Conservation (phyloP, 78 protist genomes). For the Monosiga brevicollis region DNA sequence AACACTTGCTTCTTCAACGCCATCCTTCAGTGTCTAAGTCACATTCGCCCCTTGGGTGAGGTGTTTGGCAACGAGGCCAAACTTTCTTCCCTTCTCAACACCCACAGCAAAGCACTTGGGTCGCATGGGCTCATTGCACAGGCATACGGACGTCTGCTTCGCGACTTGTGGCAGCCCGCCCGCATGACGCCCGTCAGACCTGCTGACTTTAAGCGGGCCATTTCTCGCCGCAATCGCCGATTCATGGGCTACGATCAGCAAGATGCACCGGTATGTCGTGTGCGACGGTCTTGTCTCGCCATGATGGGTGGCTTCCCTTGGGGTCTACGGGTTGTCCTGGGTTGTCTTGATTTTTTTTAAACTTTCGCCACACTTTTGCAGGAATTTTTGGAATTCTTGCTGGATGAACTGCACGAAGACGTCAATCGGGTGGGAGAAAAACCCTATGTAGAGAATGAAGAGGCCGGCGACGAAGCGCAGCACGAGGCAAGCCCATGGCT, state of each 20-base stretch:
- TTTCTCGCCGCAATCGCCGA: background rate
- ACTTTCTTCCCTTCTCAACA: too few relatives aligned
- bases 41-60: slow-evolving; percentile 1
- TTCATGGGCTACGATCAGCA: slow-evolving; percentile 10
- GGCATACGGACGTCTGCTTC: background rate
- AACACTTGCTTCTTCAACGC: too few relatives aligned
- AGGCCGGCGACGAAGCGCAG: too few relatives aligned
- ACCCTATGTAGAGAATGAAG: slow-evolving; percentile 26
- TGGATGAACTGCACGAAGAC: slow-evolving; percentile 60
- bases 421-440: slow-evolving; percentile 21
- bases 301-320: background rate
- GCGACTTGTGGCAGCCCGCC: too few relatives aligned
- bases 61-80: background rate
- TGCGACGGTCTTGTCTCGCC: background rate
- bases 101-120: too few relatives aligned
- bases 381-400: slow-evolving; percentile 25
- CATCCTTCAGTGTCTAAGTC: too few relatives aligned
- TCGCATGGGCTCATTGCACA: too few relatives aligned
- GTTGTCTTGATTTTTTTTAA: background rate
- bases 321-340: background rate
- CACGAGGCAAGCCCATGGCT: too few relatives aligned
- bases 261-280: background rate
- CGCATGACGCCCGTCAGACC: too few relatives aligned
- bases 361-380: slow-evolving; percentile 3
- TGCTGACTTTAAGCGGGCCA: background rate